Base-by-base conservation (phyloP, 2,329 filamentous ascomycete species). In the Aspergillus intermedius region DNA sequence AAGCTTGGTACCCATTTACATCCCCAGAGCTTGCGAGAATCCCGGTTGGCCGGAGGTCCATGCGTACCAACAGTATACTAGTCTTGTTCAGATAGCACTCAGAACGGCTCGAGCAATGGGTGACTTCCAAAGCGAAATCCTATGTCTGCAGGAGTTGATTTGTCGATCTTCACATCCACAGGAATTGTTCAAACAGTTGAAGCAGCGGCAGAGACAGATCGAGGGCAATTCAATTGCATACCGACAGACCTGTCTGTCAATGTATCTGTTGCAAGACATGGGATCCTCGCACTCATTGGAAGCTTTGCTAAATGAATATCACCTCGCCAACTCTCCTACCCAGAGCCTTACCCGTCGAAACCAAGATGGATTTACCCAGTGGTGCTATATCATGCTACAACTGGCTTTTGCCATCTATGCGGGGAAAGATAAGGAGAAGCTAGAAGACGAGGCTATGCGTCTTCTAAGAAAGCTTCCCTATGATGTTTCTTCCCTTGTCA, bases 81-180 rank as follows among this genome's bases (percentile, higher is more conserved):
- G 42, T 3, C 7, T 19, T 5, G 34, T 49, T 6, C 10, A 46
- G 19, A 23, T 28, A 15, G 21, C 28, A 6, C 22, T 49, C 23
- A 23, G 28, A 3, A 22, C 44, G 21, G 40, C 44, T n/a, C 40
- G 30, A 23, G 48, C 37, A 39, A 43, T 49, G 10, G 15, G 2
- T 3, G 43, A 49, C 17, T 39, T 43, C 22, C 23, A 46, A 22
- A 43, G 37, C 9, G 22, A 46, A 19, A 19, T 30, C 1, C 19
- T 32, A 13, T 39, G 45, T 4, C 48, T 46, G 12, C 32, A 19
- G 15, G 44, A 46, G 48, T 21, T 46, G n/a, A 49, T 49, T 7
- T 46, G 43, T 46, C 48, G 44, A 21, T 42, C 35, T 17, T 21
- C 40, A 35, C 34, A 42, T 42, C 47, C 43, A 2, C 19, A 10